phyloP scores from a whole-genome alignment of 148 eudicot genomes.

The Mesembryanthemum crystallinum region DNA sequence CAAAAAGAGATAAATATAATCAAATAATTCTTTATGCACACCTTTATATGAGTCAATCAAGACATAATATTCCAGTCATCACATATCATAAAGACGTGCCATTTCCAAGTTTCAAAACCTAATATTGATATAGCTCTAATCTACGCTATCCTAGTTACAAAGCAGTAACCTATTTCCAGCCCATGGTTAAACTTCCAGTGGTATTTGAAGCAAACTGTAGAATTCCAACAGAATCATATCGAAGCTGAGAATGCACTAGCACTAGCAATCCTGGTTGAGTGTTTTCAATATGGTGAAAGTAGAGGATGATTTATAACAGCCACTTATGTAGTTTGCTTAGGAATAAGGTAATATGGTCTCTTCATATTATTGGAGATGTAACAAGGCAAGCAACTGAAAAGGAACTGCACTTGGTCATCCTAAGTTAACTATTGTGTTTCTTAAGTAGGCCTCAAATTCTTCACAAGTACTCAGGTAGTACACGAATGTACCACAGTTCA shows the following conservation, averaged over 20 bases:
- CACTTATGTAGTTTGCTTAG: not conserved
- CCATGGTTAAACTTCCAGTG: not conserved
- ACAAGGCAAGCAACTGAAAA: conserved; percentile 2
- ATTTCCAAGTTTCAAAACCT: not conserved
- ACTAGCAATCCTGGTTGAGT: not conserved
- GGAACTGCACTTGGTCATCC: not conserved
- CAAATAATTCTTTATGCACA: too few species aligned
- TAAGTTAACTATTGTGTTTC: not conserved
- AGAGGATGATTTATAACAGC: not conserved
- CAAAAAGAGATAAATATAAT: too few species aligned
- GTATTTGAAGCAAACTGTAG: not conserved
- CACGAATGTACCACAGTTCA: not conserved
- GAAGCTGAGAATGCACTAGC: not conserved
- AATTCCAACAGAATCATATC: not conserved
- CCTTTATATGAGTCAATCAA: too few species aligned
- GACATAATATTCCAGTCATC: too few species aligned
- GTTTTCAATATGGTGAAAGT: not conserved
- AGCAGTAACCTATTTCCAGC: not conserved
- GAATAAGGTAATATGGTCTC: not conserved
- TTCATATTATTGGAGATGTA: not conserved
- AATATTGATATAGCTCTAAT: not conserved
- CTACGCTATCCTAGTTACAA: not conserved
- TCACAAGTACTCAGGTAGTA: not conserved
- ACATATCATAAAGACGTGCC: too few species aligned
- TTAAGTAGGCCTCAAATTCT: not conserved